Evolutionary conservation across 805 yeast genomes (phyloP), one percentile per base, ranked within the genome.

Genomic region (Lachancea sp.): DNA sequence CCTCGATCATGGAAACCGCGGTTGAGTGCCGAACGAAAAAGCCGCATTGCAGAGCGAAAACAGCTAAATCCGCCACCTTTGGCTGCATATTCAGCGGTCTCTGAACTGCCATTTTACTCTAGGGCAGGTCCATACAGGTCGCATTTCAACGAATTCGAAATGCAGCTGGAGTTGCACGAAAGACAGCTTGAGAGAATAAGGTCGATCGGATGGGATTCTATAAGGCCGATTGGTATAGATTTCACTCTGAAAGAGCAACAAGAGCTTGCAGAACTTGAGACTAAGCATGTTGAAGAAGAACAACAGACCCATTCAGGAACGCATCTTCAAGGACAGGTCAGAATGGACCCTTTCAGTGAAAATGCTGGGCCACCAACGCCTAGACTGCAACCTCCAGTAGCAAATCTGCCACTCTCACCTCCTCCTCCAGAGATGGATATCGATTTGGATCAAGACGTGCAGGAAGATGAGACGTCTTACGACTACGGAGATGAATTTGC

Each of bases 201-300:
- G 7, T 66, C 66, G 3, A 53, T 72, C 18, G 87, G 86, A 0
- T 70, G 67, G 59, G 53, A 68, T 12, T 68, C 67, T 44, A 56
- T 83, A 45, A 67, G 68, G 36, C 88, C 89, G 0, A 70, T 82
- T 10, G 89, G 88, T 0, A 55, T 79, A 9, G 68, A 70, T 2
- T 77, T 73, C 57, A 82, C 85, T 0, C 68, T 79, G 72, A 42
- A 46, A 19, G 51, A 51, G 26, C 31, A 46, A 12, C 68, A 66
- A 31, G 68, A 65, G 37, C 8, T 41, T 16, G 29, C 17, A 19
- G 18, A 41, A 27, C 57, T 58, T 26, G 66, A 58, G 36, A 60
- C 39, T 42, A 49, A 29, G 17, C 40, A 48, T 22, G 27, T 27
- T 29, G 35, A 48, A 29, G 31, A 29, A 13, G 31, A 29, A 13